Conservation (phyloP, 2,329 filamentous ascomycete genomes). For the Thelonectria olida region DNA sequence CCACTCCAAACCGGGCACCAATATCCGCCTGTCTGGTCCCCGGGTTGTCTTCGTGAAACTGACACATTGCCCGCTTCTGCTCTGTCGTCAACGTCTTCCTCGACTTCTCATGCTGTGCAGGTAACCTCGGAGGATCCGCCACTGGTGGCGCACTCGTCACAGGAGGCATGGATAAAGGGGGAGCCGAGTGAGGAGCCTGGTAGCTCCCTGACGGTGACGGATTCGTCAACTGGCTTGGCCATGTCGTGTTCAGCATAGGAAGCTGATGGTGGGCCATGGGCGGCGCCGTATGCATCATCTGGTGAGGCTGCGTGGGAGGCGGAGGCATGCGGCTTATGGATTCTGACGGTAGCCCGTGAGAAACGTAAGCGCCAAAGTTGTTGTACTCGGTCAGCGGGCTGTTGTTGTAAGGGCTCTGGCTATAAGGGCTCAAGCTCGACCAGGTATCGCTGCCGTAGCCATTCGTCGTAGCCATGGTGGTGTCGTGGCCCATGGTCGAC, state of each 20-base stretch:
- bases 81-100: constrained; percentile 90
- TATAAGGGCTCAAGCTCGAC: constrained; percentile 69
- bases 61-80: constrained; percentile 91
- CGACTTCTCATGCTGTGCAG: constrained; percentile 65
- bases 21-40: constrained; percentile 96
- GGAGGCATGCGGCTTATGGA: constrained; percentile 64
- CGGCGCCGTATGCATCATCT: constrained; percentile 44
- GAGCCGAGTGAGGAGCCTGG: constrained; percentile 67
- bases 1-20: constrained; percentile 92
- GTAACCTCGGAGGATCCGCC: constrained; percentile 40
- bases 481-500: constrained; percentile 43
- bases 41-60: constrained; percentile 90
- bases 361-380: constrained; percentile 64
- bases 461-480: constrained; percentile 43
- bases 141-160: constrained; percentile 60
- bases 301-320: constrained; percentile 55
- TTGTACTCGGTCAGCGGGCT: constrained; percentile 74
- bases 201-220: constrained; percentile 65
- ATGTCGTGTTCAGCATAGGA: constrained; percentile 76
- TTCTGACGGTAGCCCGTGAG: constrained; percentile 61
- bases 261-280: constrained; percentile 67
- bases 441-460: constrained; percentile 57
- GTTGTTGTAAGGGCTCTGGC: constrained; percentile 62
- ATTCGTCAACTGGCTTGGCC: constrained; percentile 85
- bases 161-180: constrained; percentile 67